A percentile compares a stretch with the other conserved stretches of the same genome.
phyloP scores from a whole-genome alignment of 768 basidiomycete genomes.

The Termitomyces sp. region DNA sequence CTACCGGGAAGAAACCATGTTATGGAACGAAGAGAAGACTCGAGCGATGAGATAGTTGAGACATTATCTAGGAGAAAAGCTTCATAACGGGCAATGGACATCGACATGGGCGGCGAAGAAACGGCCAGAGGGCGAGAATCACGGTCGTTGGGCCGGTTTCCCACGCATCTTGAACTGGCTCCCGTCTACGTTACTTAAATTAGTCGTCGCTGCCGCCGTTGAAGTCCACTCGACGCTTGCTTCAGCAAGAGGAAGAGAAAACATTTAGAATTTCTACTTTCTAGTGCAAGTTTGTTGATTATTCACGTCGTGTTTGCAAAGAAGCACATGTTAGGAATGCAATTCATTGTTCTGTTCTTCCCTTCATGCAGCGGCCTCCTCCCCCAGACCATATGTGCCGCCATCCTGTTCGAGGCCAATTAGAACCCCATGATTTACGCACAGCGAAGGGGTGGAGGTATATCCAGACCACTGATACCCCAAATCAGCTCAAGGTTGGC shows the following conservation, averaged over 20 bases:
- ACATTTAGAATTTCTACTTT: background rate
- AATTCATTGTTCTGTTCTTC: constrained; percentile 9
- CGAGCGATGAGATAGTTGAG: constrained; percentile 79
- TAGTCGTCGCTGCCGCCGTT: background rate
- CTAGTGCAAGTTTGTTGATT: constrained; percentile 2
- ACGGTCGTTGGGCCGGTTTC: constrained; percentile 9
- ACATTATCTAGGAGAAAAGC: constrained; percentile 80
- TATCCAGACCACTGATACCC: constrained; percentile 72
- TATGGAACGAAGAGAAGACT: constrained; percentile 81
- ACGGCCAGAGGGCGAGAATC: background rate
- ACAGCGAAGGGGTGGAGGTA: constrained; percentile 60
- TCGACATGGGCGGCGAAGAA: constrained; percentile 42
- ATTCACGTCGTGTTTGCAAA: constrained; percentile 8
- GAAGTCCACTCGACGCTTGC: background rate
- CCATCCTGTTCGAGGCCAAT: constrained; percentile 69
- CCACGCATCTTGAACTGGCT: background rate
- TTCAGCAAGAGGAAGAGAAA: background rate
- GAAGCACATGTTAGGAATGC: constrained; percentile 9
- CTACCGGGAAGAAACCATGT: constrained; percentile 96
- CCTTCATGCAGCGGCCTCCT: constrained; percentile 13
- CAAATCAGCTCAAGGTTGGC: constrained; percentile 64
- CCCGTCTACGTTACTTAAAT: background rate
- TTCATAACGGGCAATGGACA: constrained; percentile 70
- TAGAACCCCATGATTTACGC: constrained; percentile 59
- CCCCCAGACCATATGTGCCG: constrained; percentile 51